Evolutionary conservation across 306 rosid species (phyloP), one percentile per base, ranked within the genome.

Genomic region (Vigna angularis): DNA sequence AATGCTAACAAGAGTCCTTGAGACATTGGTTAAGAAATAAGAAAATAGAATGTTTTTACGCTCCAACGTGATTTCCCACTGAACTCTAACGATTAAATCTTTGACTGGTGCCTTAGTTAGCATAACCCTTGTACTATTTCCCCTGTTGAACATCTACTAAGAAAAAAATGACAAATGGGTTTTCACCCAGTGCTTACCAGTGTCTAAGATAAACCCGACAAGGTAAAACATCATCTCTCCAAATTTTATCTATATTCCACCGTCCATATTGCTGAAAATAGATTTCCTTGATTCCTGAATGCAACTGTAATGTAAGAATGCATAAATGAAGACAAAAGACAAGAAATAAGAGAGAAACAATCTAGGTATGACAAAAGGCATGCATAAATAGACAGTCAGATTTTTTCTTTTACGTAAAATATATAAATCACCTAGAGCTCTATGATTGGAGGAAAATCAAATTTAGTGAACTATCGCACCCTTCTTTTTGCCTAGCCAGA

Each of bases 191-290:
- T 42, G 82, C 91, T 89, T 55, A 94, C 98, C 98, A 94, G 82
- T 94, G 97, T 38, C 97, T 86, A 83, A 94, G 94, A 86, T 94
- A 94, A 70, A 87, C 83, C 34, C 98, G 97, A 75, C 98, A 94
- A 71, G 98, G 97, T 67, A 94, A 84, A 70, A 94, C 90, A 82
- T 92, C 98, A 81, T 94, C 97, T 70, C 92, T 86, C 97, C 97
- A 94, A 61, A 94, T 94, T 86, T 85, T 88, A 82, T 94, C 88
- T 26, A 94, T 88, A 70, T 86, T 85, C 88, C 89, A 89, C 44
- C 85, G 83, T 68, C 97, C 97, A 77, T 89, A 94, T 40, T 87
- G 92, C 80, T 88, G 91, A 83, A 79, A 87, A 76, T 84, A 87
- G 6, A 87, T 80, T 66, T 94, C 97, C 89, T 89, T 81, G 76